These are phyloP conservation scores for Gryganskiella cystojenkinii DNA, from an alignment of 192 early-diverging fungal genomes.

Conservation along the genomic window DNA sequence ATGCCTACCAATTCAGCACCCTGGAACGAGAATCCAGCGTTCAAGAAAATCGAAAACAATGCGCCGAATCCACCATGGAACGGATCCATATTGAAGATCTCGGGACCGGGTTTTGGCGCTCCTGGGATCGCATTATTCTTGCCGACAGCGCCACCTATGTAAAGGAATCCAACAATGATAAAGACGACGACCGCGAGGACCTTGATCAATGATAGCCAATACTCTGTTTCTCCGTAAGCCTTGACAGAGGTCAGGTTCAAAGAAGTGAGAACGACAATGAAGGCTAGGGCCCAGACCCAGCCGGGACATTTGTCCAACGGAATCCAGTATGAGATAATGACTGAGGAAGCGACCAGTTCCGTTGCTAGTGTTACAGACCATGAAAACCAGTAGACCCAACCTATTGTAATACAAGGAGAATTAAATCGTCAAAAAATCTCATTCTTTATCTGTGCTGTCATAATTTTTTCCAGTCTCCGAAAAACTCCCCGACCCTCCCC, in stretches of 20 bases:
- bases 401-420: not conserved
- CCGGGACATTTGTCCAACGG: constrained; percentile 29
- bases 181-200: constrained; percentile 78
- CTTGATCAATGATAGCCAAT: constrained; percentile 78
- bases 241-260: constrained; percentile 33
- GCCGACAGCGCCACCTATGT: constrained; percentile 70
- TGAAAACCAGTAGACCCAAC: constrained; percentile 72
- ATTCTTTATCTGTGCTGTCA: too few relatives aligned
- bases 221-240: constrained; percentile 76
- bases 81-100: constrained; percentile 67
- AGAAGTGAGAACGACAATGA: constrained; percentile 22
- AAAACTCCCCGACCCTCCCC: too few relatives aligned
- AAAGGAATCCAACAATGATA: constrained; percentile 78
- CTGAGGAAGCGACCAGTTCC: constrained; percentile 77
- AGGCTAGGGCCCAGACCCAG: constrained; percentile 46
- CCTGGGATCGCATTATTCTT: constrained; percentile 51
- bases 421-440: too few relatives aligned
- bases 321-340: constrained; percentile 76
- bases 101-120: constrained; percentile 45
- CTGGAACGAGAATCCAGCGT: constrained; percentile 84
- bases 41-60: constrained; percentile 71
- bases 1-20: constrained; percentile 84
- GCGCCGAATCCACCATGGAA: constrained; percentile 69
- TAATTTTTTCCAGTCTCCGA: too few relatives aligned
- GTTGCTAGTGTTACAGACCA: constrained; percentile 71